These are phyloP conservation scores for Fusarium sarcochroum DNA, from an alignment of 2,329 filamentous ascomycete species.

Conservation along the genomic window DNA sequence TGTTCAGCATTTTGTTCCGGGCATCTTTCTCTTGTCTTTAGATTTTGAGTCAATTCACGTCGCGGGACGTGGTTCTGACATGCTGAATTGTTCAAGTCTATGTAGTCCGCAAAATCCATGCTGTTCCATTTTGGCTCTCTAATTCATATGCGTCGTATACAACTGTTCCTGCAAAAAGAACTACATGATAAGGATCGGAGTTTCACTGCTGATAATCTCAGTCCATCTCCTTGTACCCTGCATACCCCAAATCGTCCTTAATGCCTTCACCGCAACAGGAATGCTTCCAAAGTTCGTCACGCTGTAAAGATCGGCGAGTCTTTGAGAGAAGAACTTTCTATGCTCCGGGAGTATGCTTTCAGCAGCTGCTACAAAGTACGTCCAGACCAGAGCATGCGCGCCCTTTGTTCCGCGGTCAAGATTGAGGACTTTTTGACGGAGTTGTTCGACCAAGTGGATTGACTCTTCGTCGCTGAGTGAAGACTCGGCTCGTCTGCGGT, in stretches of 20 bases:
- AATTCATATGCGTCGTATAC: neutral
- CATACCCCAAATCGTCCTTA: constrained; percentile 54
- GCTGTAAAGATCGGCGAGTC: constrained; percentile 50
- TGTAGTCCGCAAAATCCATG: neutral
- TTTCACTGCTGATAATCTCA: constrained; percentile 48
- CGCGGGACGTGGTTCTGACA: neutral
- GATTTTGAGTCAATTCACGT: neutral
- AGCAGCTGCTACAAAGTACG: constrained; percentile 57
- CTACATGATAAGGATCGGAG: constrained; percentile 51
- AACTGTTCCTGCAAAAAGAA: too few species aligned
- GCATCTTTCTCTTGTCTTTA: too few species aligned
- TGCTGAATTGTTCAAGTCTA: too few species aligned
- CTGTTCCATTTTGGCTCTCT: too few species aligned
- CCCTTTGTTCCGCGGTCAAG: constrained; percentile 51
- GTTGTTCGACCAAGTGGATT: constrained; percentile 49
- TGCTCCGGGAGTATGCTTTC: constrained; percentile 55
- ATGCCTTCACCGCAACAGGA: constrained; percentile 51
- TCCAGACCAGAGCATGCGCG: constrained; percentile 58
- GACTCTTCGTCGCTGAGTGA: constrained; percentile 42
- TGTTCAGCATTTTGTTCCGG: too few species aligned
- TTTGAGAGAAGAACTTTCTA: constrained; percentile 52
- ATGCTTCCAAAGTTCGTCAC: constrained; percentile 57
- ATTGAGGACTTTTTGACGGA: constrained; percentile 50
- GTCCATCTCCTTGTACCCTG: constrained; percentile 47
- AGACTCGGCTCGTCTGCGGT: constrained; percentile 44